phyloP scores from a whole-genome alignment of 345 rosid genomes.

The Eucalyptus marginata region DNA sequence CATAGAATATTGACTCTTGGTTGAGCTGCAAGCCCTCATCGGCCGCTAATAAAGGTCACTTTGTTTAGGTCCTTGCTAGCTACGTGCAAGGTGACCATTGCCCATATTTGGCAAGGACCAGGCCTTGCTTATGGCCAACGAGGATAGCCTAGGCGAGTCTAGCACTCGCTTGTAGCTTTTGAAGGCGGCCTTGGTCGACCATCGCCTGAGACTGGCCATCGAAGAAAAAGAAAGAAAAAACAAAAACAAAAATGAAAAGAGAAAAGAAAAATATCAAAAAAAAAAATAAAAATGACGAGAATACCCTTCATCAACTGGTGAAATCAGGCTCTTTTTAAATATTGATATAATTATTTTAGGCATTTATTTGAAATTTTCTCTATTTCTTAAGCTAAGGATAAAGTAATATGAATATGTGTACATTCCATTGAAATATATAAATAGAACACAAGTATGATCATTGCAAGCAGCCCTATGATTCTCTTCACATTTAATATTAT shows the following conservation, averaged over 20 bases:
- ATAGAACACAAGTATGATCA: background rate
- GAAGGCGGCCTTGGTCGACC: fast-evolving
- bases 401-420: background rate
- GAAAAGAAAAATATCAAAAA: no score
- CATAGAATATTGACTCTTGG: no score
- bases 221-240: no score
- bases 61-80: no score
- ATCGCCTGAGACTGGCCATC: fast-evolving
- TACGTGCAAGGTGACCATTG: no score
- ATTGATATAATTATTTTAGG: fast-evolving
- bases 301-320: fast-evolving
- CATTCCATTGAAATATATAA: background rate
- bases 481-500: background rate
- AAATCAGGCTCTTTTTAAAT: no score
- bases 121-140: fast-evolving
- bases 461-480: background rate
- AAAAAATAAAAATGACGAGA: fast-evolving
- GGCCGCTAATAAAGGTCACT: fast-evolving
- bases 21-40: fast-evolving
- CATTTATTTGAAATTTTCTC: background rate
- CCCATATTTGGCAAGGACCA: fast-evolving
- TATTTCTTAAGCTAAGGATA: background rate
- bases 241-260: fast-evolving
- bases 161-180: fast-evolving
- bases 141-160: fast-evolving